Evolutionary conservation across 2,329 filamentous ascomycete genomes (phyloP), one percentile per base, ranked within the genome.

Genomic region (Ambrosiella beaveri): DNA sequence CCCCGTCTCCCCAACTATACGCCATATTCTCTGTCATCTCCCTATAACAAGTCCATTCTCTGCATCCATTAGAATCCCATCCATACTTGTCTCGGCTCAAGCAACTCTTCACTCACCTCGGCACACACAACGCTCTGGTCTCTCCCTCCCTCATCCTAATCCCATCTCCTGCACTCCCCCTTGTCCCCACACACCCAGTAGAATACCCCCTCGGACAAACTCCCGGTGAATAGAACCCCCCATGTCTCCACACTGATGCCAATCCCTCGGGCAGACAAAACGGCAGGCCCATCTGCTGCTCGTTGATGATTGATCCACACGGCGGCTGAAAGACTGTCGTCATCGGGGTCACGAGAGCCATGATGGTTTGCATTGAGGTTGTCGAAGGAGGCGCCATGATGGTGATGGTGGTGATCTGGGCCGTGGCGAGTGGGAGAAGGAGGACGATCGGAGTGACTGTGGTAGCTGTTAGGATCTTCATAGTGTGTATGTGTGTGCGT

Each of bases 141-240:
- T 68, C 65, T 12, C 61, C 65, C 1, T 56, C 27, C 2, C 47
- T 54, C 1, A 67, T 51, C 1, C 65, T 62, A 60, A 64, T 66
- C 11, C 60, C 59, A 17, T 62, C 58, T 5, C 53, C 59, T 7
- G 60, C 56, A 11, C 51, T 58, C 4, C 47, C 51, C 4, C 44
- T 37, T 4, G 64, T 65, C 55, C 65, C 63, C 17, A 64, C 64
- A 59, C 67, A 67, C 52, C 57, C 59, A 8, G 65, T 62, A 13
- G 53, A 58, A 50, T 68, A 68, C 13, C 65, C 66, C 5, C 57
- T 49, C 52, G 66, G 66, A 61, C 66, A 68, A 12, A 64, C 59
- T 7, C 66, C 67, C 2, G 67, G 66, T 6, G 66, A 68, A 59
- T 66, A 67, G 57, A 66, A 67, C 1, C 66, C 66, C 7, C 62